Base-by-base conservation (phyloP, 768 basidiomycete genomes). In the Xerocomus brunneocitrinus region DNA sequence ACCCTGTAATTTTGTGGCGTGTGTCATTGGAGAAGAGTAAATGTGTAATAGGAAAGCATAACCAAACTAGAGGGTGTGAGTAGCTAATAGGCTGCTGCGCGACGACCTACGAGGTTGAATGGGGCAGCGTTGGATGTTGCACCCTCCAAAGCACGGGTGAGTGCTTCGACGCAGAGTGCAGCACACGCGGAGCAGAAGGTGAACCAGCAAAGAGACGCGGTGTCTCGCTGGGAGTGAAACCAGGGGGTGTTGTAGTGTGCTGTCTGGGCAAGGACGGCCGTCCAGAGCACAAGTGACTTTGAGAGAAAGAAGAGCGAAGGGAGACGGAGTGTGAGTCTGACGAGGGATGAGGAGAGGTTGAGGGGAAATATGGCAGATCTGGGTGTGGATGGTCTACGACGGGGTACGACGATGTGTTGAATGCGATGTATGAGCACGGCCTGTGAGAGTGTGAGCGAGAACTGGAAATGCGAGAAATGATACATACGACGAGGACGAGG, bases 31-130 rank as follows among this genome's bases (percentile, higher is more conserved):
- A 2, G 83, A 82, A 0, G 85, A 80, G 70, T 89, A 89, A 8
- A 88, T 77, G 57, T 90, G 84, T 19, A 91, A 69, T 31, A 89
- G 74, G 66, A 89, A 89, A 1, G 87, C 82, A 59, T 89, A 91
- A 22, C 84, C 86, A 56, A 89, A 81, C 87, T 89, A 58, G 30
- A 19, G 9, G 39, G 2, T 45, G 41, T 31, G 38, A 40, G 60
- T 27, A 59, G 52, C 46, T 45, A n/a, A 43, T 14, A 27, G 43
- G 13, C 5, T 16, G 43, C n/a, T 47, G 55, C 41, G 32, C n/a
- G 5, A 48, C 38, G 52, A 73, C 84, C 38, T 61, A 89, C 88
- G 58, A 90, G 63, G 60, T 89, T 89, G 67, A 88, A 88, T 0
- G 85, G 84, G 3, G 84, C 77, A 8, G 81, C 73, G 50, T 76